phyloP scores from a whole-genome alignment of 2,329 filamentous ascomycete species.

The Bipolaris zeicola region DNA sequence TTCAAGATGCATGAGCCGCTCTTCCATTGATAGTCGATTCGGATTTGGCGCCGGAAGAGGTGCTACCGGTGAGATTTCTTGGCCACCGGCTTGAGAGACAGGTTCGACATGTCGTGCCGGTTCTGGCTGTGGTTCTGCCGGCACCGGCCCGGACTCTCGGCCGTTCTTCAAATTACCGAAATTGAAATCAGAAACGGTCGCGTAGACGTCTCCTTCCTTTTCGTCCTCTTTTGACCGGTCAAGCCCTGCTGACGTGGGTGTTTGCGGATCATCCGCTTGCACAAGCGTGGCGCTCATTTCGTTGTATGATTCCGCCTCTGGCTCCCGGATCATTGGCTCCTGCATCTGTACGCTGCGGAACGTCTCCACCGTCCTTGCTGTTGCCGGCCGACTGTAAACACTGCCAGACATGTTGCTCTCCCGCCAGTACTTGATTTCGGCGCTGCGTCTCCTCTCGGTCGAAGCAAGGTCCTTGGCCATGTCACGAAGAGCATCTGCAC shows the following conservation, averaged over 20 bases:
- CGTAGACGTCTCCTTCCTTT: constrained; percentile 6
- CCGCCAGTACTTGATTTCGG: constrained; percentile 47
- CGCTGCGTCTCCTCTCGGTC: constrained; percentile 37
- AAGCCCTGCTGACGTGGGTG: constrained; percentile 11
- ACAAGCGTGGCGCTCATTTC: constrained; percentile 35
- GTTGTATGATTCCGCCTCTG: constrained; percentile 22
- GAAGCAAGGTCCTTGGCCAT: constrained; percentile 34
- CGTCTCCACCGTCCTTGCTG: constrained; percentile 41
- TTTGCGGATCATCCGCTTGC: constrained; percentile 25
- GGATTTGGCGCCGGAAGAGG: constrained; percentile 17
- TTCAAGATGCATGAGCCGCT: constrained; percentile 43
- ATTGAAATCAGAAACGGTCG: constrained; percentile 44
- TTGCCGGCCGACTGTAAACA: constrained; percentile 44
- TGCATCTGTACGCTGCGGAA: constrained; percentile 32
- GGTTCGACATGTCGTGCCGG: constrained; percentile 14
- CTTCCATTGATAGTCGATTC: constrained; percentile 40
- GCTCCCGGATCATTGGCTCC: constrained; percentile 27
- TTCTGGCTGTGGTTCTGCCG: constrained; percentile 19
- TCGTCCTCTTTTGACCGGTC: constrained; percentile 6
- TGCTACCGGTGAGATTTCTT: constrained; percentile 14
- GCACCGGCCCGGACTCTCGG: constrained; percentile 17
- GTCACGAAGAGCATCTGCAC: constrained; percentile 45
- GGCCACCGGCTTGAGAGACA: constrained; percentile 10
- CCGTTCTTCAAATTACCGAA: constrained; percentile 43
- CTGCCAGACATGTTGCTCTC: constrained; percentile 42